phyloP scores from a whole-genome alignment of 257 asterid species.

The Fraxinus americana region DNA sequence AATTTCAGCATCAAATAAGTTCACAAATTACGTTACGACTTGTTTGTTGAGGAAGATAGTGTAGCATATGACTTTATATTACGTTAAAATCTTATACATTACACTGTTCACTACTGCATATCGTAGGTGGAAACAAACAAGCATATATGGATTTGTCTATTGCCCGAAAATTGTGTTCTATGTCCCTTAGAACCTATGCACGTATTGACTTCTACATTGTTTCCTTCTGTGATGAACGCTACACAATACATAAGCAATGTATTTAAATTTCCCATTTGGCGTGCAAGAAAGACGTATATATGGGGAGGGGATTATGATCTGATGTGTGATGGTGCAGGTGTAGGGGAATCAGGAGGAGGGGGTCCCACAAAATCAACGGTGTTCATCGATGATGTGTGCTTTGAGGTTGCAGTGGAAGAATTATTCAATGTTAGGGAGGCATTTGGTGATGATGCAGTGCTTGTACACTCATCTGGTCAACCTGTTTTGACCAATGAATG shows the following conservation, averaged over 20 bases:
- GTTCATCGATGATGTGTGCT: slow-evolving; percentile 83
- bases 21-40: no score
- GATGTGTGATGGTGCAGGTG: slow-evolving; percentile 51
- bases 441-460: slow-evolving; percentile 81
- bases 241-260: neutral
- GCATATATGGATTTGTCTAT: neutral
- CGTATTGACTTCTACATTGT: neutral
- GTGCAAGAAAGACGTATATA: neutral
- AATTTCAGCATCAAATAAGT: no score
- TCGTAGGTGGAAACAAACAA: neutral
- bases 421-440: slow-evolving; percentile 77
- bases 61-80: no score
- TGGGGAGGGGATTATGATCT: slow-evolving; percentile 30
- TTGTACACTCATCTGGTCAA: slow-evolving; percentile 76
- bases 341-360: slow-evolving; percentile 19
- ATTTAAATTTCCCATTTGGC: neutral
- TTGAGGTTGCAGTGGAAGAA: slow-evolving; percentile 64
- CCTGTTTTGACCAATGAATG: slow-evolving; percentile 78
- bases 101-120: neutral
- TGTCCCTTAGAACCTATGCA: neutral
- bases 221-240: neutral
- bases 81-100: neutral
- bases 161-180: neutral
- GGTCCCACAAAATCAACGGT: slow-evolving; percentile 65
- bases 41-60: neutral